Base-by-base conservation (phyloP, 805 yeast species). In the Clavispora fructus region DNA sequence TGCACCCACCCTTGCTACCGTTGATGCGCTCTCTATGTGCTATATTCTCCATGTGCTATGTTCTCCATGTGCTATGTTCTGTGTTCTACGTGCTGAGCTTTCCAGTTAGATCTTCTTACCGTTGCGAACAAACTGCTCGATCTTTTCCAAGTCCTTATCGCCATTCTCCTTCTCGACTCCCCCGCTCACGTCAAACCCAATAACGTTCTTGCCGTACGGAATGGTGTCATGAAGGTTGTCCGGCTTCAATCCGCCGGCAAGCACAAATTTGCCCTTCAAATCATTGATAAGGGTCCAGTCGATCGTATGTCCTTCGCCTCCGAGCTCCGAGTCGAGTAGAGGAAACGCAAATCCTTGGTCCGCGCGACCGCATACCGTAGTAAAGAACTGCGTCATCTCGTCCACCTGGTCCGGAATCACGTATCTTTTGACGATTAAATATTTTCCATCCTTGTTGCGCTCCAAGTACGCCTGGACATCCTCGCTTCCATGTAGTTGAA, bases 111-210 rank as follows among this genome's bases (percentile, higher is more conserved):
- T 38, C n/a, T 35, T 13, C 43, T 69, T 70, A 3, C 85, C 89
- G 52, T 74, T 75, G 5, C 46, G 46, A 6, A 92, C 68, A 64
- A 91, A 92, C 12, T 49, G 45, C 45, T 57, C 56, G 17, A 92
- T 79, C 65, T 90, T 92, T 0, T 45, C 60, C 41, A 69, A 56
- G 62, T 90, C 96, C 64, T 92, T 94, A 1, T 54, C 62, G 2
- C 96, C 96, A 38, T 79, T 60, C 0, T 84, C 80, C 25, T 64
- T 56, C 61, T 94, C 99, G 1, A 91, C 96, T 1, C 99, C 99
- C 9, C 97, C 90, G 58, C 96, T 85, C 7, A 94, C 98, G 65
- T 92, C 99, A 25, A 87, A 92, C 4, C 97, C 98, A 32, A 82
- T 60, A n/a, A 87, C 80, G 23, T 94, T 92, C 0, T 60, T 53